Conservation (phyloP, 2,329 filamentous ascomycete genomes). For the Botryosphaeria dothidea region DNA sequence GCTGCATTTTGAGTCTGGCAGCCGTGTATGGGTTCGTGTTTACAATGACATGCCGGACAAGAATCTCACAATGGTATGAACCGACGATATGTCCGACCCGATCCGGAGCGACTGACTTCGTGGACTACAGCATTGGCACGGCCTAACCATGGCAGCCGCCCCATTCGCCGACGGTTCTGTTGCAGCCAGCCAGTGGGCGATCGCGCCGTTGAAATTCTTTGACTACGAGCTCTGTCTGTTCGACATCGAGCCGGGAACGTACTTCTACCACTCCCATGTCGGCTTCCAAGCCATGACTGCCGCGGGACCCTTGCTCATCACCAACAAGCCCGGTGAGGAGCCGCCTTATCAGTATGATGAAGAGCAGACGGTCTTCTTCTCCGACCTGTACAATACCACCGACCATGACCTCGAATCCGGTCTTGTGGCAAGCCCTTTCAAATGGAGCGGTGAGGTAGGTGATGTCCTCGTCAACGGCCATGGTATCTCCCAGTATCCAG, state of each 20-base stretch:
- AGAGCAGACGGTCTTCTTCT: constrained; percentile 57
- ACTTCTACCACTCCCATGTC: constrained; percentile 70
- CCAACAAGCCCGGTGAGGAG: constrained; percentile 40
- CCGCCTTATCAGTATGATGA: constrained; percentile 63
- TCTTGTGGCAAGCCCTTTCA: constrained; percentile 51
- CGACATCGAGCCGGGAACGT: constrained; percentile 59
- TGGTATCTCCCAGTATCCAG: constrained; percentile 38
- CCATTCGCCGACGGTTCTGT: constrained; percentile 67
- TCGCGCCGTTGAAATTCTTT: constrained; percentile 62
- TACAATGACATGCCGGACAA: constrained; percentile 57
- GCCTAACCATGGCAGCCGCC: constrained; percentile 59
- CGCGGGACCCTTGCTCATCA: constrained; percentile 60
- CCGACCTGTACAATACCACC: constrained; percentile 59
- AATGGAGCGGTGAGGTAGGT: constrained; percentile 61
- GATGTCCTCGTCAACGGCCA: constrained; percentile 61
- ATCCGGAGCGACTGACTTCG: not conserved
- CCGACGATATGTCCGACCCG: not conserved
- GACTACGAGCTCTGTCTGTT: constrained; percentile 65
- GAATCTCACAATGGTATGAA: constrained; percentile 58
- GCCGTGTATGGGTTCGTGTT: constrained; percentile 57
- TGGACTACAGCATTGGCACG: constrained; percentile 63
- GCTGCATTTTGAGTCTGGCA: constrained; percentile 48
- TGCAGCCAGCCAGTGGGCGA: constrained; percentile 64
- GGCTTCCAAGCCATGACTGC: constrained; percentile 63
- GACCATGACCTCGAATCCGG: constrained; percentile 55